phyloP scores from a whole-genome alignment of 2,329 filamentous ascomycete species.

The Calonectria pseudoreteaudii region DNA sequence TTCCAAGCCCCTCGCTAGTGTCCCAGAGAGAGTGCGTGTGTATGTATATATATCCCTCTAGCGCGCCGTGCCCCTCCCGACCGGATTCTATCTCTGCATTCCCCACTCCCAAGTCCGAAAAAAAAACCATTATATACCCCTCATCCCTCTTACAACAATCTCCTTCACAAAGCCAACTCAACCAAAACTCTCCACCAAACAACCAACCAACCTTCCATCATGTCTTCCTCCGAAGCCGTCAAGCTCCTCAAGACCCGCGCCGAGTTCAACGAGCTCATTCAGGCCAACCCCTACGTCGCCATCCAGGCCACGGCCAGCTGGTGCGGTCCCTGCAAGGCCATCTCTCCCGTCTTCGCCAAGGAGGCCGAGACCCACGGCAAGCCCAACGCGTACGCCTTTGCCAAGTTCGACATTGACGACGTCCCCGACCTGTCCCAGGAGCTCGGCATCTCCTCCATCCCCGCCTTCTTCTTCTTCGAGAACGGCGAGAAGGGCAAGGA shows the following conservation, averaged over 20 bases:
- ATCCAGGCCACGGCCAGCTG: slow-evolving; percentile 70
- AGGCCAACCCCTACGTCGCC: slow-evolving; percentile 62
- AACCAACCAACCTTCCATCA: slow-evolving; percentile 31
- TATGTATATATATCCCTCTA: slow-evolving; percentile 18
- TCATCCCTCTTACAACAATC: not conserved
- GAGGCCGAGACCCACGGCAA: slow-evolving; percentile 54
- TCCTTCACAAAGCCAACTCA: not conserved
- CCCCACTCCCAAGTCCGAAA: not conserved
- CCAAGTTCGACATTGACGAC: slow-evolving; percentile 70
- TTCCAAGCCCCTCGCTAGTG: too few relatives aligned
- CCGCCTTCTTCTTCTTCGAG: slow-evolving; percentile 71
- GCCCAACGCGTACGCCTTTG: slow-evolving; percentile 62
- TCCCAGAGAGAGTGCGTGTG: too few relatives aligned
- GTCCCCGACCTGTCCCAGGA: slow-evolving; percentile 61
- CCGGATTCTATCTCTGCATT: not conserved
- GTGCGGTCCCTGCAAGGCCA: slow-evolving; percentile 72
- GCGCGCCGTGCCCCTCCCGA: not conserved
- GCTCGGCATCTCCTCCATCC: slow-evolving; percentile 67
- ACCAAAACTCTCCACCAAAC: slow-evolving; percentile 22
- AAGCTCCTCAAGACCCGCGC: slow-evolving; percentile 53
- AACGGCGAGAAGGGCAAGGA: slow-evolving; percentile 61
- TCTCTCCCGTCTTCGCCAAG: slow-evolving; percentile 65
- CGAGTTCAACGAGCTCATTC: slow-evolving; percentile 63
- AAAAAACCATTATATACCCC: not conserved
- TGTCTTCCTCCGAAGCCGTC: slow-evolving; percentile 39